Evolutionary conservation across 805 yeast species (phyloP).

Genomic region (Wickerhamomyces queroliae): DNA sequence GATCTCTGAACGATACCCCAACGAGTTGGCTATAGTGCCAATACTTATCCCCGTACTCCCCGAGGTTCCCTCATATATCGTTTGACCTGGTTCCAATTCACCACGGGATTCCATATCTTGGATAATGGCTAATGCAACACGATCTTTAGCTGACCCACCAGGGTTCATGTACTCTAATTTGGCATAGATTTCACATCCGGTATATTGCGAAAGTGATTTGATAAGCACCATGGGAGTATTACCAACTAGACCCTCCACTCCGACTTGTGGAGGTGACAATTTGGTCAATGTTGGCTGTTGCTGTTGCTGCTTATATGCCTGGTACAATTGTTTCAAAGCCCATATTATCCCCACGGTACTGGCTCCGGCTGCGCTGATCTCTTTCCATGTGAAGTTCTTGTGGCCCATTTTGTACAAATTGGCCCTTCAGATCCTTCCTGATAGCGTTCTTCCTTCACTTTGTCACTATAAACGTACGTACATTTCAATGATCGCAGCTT

Average conservation of each 20-base stretch:
- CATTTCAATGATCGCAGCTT: no score
- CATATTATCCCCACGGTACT: slow-evolving; percentile 11
- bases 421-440: not conserved
- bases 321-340: slow-evolving; percentile 2
- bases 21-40: slow-evolving; percentile 82
- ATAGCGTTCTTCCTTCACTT: not conserved
- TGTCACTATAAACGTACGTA: no score
- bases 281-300: slow-evolving; percentile 7
- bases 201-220: slow-evolving; percentile 58
- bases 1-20: slow-evolving; percentile 90
- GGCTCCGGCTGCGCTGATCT: slow-evolving; percentile 18
- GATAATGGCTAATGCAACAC: slow-evolving; percentile 86
- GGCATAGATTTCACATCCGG: slow-evolving; percentile 83
- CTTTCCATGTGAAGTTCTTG: slow-evolving; percentile 16
- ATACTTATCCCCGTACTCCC: slow-evolving; percentile 96
- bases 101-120: slow-evolving; percentile 60
- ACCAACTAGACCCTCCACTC: slow-evolving; percentile 78
- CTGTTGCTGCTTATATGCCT: not conserved
- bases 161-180: slow-evolving; percentile 84
- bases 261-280: slow-evolving; percentile 34
- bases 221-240: slow-evolving; percentile 81
- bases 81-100: slow-evolving; percentile 52
- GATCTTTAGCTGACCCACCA: slow-evolving; percentile 93
- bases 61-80: slow-evolving; percentile 90
- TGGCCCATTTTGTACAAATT: not conserved